Evolutionary conservation across 176 grass and related monocot species (phyloP).

Genomic region (maize (Zea mays)): DNA sequence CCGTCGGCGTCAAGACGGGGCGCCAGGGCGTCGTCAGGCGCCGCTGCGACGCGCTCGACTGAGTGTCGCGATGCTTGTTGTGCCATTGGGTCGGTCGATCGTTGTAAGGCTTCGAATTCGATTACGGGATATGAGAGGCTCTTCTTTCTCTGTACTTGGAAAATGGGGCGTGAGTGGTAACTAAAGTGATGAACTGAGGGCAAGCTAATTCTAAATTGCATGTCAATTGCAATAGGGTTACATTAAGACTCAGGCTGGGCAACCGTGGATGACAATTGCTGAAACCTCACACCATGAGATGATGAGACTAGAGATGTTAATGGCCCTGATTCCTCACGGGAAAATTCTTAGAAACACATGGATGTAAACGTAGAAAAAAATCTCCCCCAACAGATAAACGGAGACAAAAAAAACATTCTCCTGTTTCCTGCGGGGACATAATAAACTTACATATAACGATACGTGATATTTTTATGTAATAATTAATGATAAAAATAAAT

Average conservation of each 20-base stretch:
- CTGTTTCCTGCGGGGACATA: too few species aligned
- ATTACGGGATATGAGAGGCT: neutral
- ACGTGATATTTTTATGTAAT: too few species aligned
- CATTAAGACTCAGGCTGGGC: neutral
- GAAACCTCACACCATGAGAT: neutral
- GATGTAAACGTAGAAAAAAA: too few species aligned
- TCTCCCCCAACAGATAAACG: too few species aligned
- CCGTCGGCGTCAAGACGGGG: conserved; percentile 76
- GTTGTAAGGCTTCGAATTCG: neutral
- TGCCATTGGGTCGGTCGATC: neutral
- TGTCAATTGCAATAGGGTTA: neutral
- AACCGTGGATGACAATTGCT: neutral
- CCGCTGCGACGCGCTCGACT: conserved; percentile 75
- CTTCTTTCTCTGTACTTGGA: neutral
- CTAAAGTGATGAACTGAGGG: neutral
- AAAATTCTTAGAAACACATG: too few species aligned
- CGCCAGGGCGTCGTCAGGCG: conserved; percentile 68
- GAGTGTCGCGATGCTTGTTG: neutral
- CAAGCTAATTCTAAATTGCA: conserved; percentile 15
- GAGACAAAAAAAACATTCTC: too few species aligned
- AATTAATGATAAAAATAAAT: too few species aligned
- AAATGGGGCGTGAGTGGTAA: neutral
- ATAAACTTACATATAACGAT: too few species aligned
- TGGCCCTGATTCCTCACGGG: too few species aligned
- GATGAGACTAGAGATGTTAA: neutral